Evolutionary conservation across 2,329 filamentous ascomycete genomes (phyloP), one percentile per base, ranked within the genome.

Genomic region (Passalora sequoiae): DNA sequence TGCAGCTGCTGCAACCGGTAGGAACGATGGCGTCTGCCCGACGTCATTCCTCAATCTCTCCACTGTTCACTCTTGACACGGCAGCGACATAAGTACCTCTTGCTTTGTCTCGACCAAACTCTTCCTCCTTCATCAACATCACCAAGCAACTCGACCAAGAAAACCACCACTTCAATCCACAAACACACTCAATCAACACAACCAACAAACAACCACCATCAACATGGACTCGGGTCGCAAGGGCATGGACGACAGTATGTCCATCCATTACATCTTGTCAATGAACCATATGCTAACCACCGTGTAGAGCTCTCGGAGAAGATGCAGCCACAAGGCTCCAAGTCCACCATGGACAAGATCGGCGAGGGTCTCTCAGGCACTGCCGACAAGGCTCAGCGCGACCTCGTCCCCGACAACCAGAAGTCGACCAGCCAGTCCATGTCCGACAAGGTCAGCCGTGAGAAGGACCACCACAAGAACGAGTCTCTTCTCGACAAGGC

Each of bases 201-300:
- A 35, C 50, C 49, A 50, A 39, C 40, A 46, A 40, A 37, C 43
- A 54, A 54, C 40, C 47, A 57, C 50, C 47, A 53, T 57, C 65
- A 76, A 56, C 62, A 80, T 80, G 77, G 78, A 81, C 67, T 41
- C 65, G 57, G 72, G 70, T 60, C 77, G 78, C 75, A 81, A 82
- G 68, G 76, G 78, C 66, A 73, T 78, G 65, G 59, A 64, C 55
- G 70, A 69, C 62, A 76, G 67, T 65, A 54, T 40, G 60, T 56
- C 41, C 21, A 42, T 17, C n/a, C 44, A 28, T 21, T 38, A 8
- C 16, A 8, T 9, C 17, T 22, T 40, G 12, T 33, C 37, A 17
- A 40, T 27, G 19, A 35, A 28, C 32, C 46, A 25, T 13, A n/a
- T 47, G 56, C 62, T 45, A 61, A 57, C 49, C 15, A 16, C 31